Conservation (phyloP, 106 monocot species). For the Acorus calamus region DNA sequence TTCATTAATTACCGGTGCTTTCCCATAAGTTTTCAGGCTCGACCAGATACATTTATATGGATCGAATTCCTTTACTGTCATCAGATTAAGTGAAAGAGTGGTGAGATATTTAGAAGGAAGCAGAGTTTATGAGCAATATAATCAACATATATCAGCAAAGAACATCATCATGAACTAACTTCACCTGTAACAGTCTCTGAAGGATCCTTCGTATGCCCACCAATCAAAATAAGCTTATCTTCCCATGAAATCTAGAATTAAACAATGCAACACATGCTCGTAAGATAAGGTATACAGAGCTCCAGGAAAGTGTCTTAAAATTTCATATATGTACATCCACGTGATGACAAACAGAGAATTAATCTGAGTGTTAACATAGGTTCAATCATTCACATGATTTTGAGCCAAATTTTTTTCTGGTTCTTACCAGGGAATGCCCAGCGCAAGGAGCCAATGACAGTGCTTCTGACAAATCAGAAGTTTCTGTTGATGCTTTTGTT, state of each 20-base stretch:
- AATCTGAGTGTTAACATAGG: neutral
- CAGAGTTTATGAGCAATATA: too few species aligned
- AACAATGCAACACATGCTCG: neutral
- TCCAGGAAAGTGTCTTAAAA: too few species aligned
- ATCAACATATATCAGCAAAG: neutral
- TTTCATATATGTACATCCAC: too few species aligned
- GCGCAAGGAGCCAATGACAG: conserved; percentile 51
- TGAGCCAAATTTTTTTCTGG: neutral
- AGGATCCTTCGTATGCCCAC: conserved; percentile 97
- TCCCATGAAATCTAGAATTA: conserved; percentile 67
- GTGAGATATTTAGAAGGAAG: too few species aligned
- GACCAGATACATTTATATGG: conserved; percentile 78
- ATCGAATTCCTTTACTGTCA: conserved; percentile 93
- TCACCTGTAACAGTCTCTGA: conserved; percentile 82
- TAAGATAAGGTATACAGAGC: too few species aligned
- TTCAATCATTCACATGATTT: neutral
- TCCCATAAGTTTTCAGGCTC: conserved; percentile 82
- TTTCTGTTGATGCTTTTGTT: conserved; percentile 25
- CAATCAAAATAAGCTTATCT: conserved; percentile 80
- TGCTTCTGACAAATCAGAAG: conserved; percentile 20
- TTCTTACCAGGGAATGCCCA: conserved; percentile 93
- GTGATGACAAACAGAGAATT: neutral
- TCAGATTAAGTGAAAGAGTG: neutral
- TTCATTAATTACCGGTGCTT: conserved; percentile 59
- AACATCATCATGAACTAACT: neutral